Evolutionary conservation across 305 asterid species (phyloP).

Genomic region (Plantago coronopus): DNA sequence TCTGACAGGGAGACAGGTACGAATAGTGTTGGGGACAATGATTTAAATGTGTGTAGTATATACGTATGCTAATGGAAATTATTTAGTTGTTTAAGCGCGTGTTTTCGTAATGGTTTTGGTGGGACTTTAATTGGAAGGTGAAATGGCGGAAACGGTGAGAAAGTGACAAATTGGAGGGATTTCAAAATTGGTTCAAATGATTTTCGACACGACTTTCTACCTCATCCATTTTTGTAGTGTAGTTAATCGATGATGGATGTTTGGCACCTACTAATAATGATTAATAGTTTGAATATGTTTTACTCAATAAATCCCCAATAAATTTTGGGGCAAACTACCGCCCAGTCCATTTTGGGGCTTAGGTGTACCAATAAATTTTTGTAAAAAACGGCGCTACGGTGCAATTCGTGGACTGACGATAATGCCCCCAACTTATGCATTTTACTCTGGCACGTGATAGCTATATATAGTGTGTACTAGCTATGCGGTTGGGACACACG

Average conservation of each 20-base stretch:
- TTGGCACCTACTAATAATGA: background rate
- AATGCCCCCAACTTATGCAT: too few species aligned
- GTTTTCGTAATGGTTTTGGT: slow-evolving; percentile 3
- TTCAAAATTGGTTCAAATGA: slow-evolving; percentile 18
- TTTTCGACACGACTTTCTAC: background rate
- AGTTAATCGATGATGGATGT: background rate
- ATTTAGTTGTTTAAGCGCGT: slow-evolving; percentile 18
- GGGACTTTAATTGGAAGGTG: background rate
- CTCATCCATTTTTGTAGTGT: background rate
- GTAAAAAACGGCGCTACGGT: too few species aligned
- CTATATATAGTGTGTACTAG: too few species aligned
- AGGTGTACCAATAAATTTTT: too few species aligned
- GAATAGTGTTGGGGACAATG: background rate
- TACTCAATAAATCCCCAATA: too few species aligned
- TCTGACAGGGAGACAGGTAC: background rate
- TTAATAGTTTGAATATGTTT: too few species aligned
- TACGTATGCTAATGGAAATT: too few species aligned
- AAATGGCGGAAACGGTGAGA: slow-evolving; percentile 36
- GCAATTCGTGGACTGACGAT: too few species aligned
- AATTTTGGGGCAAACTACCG: too few species aligned
- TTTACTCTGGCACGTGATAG: too few species aligned
- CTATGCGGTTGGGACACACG: too few species aligned
- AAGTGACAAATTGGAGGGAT: slow-evolving; percentile 26
- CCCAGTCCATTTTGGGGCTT: too few species aligned
- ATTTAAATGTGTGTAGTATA: background rate